phyloP scores from a whole-genome alignment of 179 eudicot species.

The Patellifolia procumbens region DNA sequence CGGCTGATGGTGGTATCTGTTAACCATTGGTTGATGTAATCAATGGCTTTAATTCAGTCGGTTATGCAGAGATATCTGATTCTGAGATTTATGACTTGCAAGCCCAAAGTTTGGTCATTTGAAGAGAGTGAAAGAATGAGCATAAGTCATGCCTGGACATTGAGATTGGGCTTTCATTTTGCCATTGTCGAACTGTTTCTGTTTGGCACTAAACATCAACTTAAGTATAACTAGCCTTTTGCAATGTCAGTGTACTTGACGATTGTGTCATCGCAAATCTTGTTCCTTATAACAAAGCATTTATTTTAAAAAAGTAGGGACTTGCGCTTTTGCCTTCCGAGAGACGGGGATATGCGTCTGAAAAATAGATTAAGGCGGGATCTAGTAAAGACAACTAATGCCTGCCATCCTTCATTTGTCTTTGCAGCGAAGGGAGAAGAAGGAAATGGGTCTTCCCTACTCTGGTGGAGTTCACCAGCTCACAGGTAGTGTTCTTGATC shows the following conservation, averaged over 20 bases:
- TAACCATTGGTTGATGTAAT: background rate
- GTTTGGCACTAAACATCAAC: background rate
- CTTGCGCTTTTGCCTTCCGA: background rate
- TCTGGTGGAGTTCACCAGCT: constrained; percentile 46
- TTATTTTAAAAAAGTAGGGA: background rate
- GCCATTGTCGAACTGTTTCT: background rate
- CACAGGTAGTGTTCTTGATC: constrained; percentile 50
- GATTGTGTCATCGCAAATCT: constrained; percentile 4
- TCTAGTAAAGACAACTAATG: background rate
- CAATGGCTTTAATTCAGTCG: background rate
- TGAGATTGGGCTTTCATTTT: background rate
- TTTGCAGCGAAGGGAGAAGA: constrained; percentile 91
- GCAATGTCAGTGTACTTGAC: background rate
- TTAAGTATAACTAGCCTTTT: background rate
- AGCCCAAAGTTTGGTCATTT: background rate
- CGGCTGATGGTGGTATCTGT: background rate
- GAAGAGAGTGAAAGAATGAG: background rate
- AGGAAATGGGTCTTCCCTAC: constrained; percentile 95
- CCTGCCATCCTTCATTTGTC: background rate
- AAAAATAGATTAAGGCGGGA: background rate
- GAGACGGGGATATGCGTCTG: background rate
- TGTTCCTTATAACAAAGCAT: background rate
- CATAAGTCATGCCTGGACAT: background rate
- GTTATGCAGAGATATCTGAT: background rate
- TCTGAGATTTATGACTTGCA: background rate